Percentiles rank a stretch among this genome's conserved stretches.
phyloP scores from a whole-genome alignment of 768 basidiomycete genomes.

The Trametes elegans region DNA sequence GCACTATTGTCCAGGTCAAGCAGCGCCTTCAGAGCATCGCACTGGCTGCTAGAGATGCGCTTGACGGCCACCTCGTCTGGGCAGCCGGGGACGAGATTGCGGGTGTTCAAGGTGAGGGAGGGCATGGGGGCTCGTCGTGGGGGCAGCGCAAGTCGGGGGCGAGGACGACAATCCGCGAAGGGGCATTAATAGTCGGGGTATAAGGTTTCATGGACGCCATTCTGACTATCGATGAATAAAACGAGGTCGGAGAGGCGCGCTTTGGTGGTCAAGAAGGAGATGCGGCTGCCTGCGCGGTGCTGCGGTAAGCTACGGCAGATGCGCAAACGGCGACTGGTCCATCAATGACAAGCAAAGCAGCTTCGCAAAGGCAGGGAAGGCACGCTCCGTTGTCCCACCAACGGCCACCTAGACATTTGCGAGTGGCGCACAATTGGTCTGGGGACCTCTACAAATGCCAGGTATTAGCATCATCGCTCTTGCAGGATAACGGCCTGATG shows the following conservation, averaged over 20 bases:
- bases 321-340: no score
- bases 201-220: constrained; percentile 2
- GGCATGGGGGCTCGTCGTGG: background rate
- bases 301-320: background rate
- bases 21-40: background rate
- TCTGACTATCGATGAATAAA: background rate
- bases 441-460: no score
- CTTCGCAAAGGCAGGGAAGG: no score
- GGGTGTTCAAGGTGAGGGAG: background rate
- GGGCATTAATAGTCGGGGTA: background rate
- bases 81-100: background rate
- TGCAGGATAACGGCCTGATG: no score
- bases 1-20: background rate
- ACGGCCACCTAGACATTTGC: no score
- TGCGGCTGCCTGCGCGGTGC: background rate
- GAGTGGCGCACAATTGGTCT: no score
- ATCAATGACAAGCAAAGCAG: no score
- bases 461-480: no score
- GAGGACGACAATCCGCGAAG: no score
- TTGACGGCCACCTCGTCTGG: background rate
- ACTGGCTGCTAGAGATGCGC: background rate
- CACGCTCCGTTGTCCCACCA: no score
- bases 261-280: background rate
- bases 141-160: background rate
- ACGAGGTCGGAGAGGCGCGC: background rate